Base-by-base conservation (phyloP, 345 rosid genomes). In the Hibiscus mutabilis region DNA sequence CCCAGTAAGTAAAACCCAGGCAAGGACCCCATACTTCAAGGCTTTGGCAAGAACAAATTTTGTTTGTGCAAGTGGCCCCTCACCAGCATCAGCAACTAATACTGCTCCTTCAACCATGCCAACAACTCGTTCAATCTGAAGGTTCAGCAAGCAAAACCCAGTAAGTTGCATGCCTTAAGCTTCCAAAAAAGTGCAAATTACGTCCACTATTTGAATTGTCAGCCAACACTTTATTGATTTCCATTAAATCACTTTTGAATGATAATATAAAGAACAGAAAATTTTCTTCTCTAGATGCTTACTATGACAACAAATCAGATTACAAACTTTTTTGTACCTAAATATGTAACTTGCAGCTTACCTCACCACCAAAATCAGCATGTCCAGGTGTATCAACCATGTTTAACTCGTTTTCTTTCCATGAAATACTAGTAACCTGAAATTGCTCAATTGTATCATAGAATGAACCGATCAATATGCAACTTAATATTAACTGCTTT, bases 301-400 rank as follows among this genome's bases (percentile, higher is more conserved):
- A 53, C 29, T 8, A 33, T 16, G n/a, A 31, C 11, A 40, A 0
- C 12, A n/a, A 68, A 69, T 33, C 13, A 33, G 18, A 4, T 5
- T 12, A 44, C 27, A 44, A 35, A 59, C n/a, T 18, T 18, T 53
- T 53, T 53, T 37, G 24, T 19, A 53, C 3, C 58, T 1, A 53
- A 18, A 53, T 53, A 53, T 18, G 25, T 53, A 53, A 9, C 3
- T 24, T 14, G 19, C 69, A 66, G 35, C 35, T 66, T 3, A 95
- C 97, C 79, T 95, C 99, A 59, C 97, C 99, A 71, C 99, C 97
- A 84, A 95, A 95, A 82, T 95, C 99, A 6, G 99, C 99, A 85
- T 95, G 99, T 70, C 99, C 99, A 60, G 99, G 99, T 24, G 99
- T 92, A 78, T 92, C 99, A 9, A 95, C 99, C 98, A 92, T 92